phyloP scores from a whole-genome alignment of 371 early-diverging fungal genomes.

The Smittium culicis region DNA sequence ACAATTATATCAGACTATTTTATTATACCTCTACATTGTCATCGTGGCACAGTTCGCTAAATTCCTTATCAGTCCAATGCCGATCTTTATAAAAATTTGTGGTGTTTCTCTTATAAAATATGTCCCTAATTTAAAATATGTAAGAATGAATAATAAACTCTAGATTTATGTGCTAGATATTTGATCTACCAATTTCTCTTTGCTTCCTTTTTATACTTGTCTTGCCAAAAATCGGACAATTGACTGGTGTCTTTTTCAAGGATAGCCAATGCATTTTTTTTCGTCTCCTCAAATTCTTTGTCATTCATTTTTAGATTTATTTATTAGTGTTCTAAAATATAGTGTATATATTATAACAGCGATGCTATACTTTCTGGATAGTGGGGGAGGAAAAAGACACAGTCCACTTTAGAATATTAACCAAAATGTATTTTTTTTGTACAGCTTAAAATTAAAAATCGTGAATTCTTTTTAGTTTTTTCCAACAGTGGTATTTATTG shows the following conservation, averaged over 20 bases:
- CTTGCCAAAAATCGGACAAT: constrained; percentile 60
- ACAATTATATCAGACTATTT: too few relatives aligned
- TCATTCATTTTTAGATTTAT: not conserved
- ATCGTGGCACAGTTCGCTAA: constrained; percentile 53
- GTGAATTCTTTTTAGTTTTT: not conserved
- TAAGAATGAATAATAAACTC: not conserved
- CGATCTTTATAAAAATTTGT: constrained; percentile 90
- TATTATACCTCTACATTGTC: constrained; percentile 11
- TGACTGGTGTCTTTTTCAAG: constrained; percentile 47
- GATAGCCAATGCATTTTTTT: constrained; percentile 14
- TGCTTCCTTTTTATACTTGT: constrained; percentile 70
- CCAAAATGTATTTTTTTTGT: not conserved
- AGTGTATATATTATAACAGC: not conserved
- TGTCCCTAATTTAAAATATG: constrained; percentile 38
- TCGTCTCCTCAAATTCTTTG: not conserved
- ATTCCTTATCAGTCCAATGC: constrained; percentile 92
- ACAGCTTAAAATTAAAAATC: not conserved
- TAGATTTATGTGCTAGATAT: not conserved
- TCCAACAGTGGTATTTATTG: too few relatives aligned
- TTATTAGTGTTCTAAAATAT: not conserved
- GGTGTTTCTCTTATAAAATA: constrained; percentile 82
- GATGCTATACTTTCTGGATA: not conserved
- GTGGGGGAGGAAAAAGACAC: not conserved
- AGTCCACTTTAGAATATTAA: not conserved
- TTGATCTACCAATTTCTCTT: constrained; percentile 51